phyloP scores from a whole-genome alignment of 2,329 filamentous ascomycete species.

The Zymoseptoria brevis region DNA sequence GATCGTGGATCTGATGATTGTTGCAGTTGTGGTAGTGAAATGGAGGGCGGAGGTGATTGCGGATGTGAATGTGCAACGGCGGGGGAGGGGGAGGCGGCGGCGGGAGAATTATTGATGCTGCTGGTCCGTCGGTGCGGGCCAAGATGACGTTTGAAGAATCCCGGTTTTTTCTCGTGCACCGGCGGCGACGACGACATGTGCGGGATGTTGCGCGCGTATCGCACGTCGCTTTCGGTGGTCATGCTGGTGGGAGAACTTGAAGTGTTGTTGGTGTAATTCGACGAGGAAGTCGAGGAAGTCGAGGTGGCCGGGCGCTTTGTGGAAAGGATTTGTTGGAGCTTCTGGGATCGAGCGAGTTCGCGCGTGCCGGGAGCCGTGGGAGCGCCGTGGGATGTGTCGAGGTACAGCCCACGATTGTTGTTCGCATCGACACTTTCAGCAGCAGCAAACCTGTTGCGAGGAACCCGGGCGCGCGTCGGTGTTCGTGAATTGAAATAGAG shows the following conservation, averaged over 20 bases:
- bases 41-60: not conserved
- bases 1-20: not conserved
- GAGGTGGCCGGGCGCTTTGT: constrained; percentile 1
- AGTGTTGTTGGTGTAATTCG: not conserved
- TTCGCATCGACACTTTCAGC: not conserved
- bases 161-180: constrained; percentile 13
- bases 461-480: not conserved
- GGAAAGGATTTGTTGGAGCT: not conserved
- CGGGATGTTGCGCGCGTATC: constrained; percentile 1
- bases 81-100: constrained; percentile 5
- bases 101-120: constrained; percentile 2
- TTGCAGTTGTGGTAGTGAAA: constrained; percentile 1
- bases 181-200: constrained; percentile 11
- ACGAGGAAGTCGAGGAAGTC: constrained; percentile 1
- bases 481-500: constrained; percentile 4
- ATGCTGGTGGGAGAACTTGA: constrained; percentile 5
- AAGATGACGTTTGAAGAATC: constrained; percentile 16
- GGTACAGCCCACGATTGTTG: constrained; percentile 1
- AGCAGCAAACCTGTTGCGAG: not conserved
- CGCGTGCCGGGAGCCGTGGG: not conserved
- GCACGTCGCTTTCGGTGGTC: constrained; percentile 12
- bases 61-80: not conserved
- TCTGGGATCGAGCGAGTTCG: not conserved
- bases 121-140: constrained; percentile 13
- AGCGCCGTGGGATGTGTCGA: not conserved